These are phyloP conservation scores for Corymbia maculata DNA, from an alignment of 345 rosid species.

Conservation along the genomic window DNA sequence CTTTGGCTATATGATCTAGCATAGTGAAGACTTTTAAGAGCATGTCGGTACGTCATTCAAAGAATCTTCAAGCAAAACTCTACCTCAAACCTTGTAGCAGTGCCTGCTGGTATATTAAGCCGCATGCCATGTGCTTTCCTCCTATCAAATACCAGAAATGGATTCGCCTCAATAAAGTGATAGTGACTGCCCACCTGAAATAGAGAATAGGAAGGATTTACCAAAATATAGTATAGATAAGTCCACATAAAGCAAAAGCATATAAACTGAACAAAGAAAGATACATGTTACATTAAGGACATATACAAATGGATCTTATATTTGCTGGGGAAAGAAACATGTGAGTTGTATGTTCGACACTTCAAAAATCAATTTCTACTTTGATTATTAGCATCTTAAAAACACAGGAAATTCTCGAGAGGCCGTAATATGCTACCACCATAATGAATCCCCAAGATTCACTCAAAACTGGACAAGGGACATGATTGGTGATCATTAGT, in stretches of 20 bases:
- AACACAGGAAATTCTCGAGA: not conserved
- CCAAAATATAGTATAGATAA: not conserved
- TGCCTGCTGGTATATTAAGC: constrained; percentile 87
- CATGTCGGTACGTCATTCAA: not conserved
- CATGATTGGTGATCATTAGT: not conserved
- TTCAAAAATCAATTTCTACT: not conserved
- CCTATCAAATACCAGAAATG: constrained; percentile 66
- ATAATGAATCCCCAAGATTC: not conserved
- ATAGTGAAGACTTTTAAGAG: not conserved
- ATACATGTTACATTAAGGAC: not conserved
- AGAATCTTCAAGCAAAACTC: not conserved
- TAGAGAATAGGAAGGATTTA: not conserved
- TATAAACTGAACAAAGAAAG: not conserved
- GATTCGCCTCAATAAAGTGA: constrained; percentile 87
- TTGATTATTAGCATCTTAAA: not conserved
- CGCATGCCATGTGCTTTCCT: constrained; percentile 87
- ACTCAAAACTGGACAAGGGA: not conserved
- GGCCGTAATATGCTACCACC: not conserved
- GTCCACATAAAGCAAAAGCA: not conserved
- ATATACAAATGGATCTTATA: not conserved
- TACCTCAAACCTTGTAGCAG: constrained; percentile 96
- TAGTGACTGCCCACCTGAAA: constrained; percentile 98
- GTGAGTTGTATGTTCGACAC: not conserved
- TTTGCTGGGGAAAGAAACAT: not conserved
- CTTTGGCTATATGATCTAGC: not conserved